Percentiles rank a stretch among this genome's conserved stretches.
Conservation (phyloP, 805 yeast genomes). For the Yamadazyma sp. region DNA sequence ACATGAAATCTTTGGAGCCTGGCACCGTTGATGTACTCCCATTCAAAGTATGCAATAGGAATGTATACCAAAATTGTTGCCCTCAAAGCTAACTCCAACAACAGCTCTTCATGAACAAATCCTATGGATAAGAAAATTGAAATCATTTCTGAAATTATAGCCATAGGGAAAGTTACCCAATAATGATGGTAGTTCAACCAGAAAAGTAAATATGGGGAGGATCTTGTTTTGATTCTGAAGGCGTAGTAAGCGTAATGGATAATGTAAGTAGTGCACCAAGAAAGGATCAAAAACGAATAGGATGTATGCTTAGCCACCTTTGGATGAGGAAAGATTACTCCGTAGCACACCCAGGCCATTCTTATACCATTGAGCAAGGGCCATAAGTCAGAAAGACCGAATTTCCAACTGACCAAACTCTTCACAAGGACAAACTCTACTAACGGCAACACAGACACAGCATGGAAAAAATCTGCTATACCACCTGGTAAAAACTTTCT, state of each 20-base stretch:
- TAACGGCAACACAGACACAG: slow-evolving; percentile 36
- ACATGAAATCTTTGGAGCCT: slow-evolving; percentile 13
- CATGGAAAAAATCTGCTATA: slow-evolving; percentile 62
- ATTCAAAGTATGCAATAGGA: slow-evolving; percentile 36
- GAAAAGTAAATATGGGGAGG: slow-evolving; percentile 35
- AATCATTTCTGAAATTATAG: slow-evolving; percentile 34
- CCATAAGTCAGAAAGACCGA: slow-evolving; percentile 24
- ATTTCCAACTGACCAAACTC: slow-evolving; percentile 14
- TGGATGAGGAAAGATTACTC: slow-evolving; percentile 43
- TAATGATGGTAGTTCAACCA: slow-evolving; percentile 37
- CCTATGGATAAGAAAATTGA: slow-evolving; percentile 36
- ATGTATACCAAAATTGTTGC: slow-evolving; percentile 30
- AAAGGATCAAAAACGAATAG: slow-evolving; percentile 36
- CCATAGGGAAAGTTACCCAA: slow-evolving; percentile 35
- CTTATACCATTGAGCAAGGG: slow-evolving; percentile 27
- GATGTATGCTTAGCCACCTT: slow-evolving; percentile 42
- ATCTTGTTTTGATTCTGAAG: slow-evolving; percentile 34
- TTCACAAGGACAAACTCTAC: slow-evolving; percentile 22
- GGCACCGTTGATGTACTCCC: slow-evolving; percentile 26
- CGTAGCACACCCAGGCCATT: slow-evolving; percentile 42
- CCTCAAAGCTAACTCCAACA: slow-evolving; percentile 28
- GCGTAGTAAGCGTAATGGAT: slow-evolving; percentile 36
- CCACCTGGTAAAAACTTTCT: slow-evolving; percentile 67
- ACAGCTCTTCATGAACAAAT: slow-evolving; percentile 25
- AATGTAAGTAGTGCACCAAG: slow-evolving; percentile 36